A percentile compares a stretch with the other conserved stretches of the same genome.
These are phyloP conservation scores for Aspergillus sp. DNA, from an alignment of 2,329 filamentous ascomycete genomes.

Conservation along the genomic window DNA sequence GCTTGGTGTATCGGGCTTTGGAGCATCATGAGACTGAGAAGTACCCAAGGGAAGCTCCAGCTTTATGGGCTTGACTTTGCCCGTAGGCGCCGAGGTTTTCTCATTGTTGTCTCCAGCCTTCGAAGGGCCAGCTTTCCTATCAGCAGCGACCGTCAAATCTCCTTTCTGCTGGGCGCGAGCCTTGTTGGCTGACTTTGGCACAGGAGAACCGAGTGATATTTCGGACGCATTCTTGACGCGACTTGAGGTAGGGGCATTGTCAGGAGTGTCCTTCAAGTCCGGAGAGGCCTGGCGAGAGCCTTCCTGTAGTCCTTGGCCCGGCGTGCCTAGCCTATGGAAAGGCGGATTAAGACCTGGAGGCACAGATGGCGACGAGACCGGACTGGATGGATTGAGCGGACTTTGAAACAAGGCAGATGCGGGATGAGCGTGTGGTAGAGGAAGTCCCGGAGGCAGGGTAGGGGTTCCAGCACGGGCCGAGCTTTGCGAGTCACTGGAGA, in stretches of 20 bases:
- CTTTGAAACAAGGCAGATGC: constrained; percentile 38
- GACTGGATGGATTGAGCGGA: constrained; percentile 33
- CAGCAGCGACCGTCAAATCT: constrained; percentile 19
- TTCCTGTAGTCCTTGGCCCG: constrained; percentile 30
- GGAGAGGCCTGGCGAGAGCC: constrained; percentile 32
- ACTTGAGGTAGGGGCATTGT: constrained; percentile 23
- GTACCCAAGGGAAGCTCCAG: constrained; percentile 32
- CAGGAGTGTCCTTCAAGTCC: constrained; percentile 25
- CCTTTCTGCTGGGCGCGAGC: constrained; percentile 27
- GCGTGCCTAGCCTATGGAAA: constrained; percentile 32
- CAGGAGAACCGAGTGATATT: constrained; percentile 46
- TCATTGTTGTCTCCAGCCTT: constrained; percentile 15
- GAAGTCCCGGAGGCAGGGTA: constrained; percentile 44
- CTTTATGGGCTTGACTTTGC: constrained; percentile 39
- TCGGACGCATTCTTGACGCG: constrained; percentile 37
- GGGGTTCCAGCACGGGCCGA: constrained; percentile 42
- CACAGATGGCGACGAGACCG: constrained; percentile 30
- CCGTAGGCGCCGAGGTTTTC: constrained; percentile 10
- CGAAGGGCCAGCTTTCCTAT: constrained; percentile 21
- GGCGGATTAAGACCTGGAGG: constrained; percentile 32
- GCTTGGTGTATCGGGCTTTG: constrained; percentile 28
- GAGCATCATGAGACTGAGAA: constrained; percentile 22
- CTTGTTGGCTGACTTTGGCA: constrained; percentile 36
- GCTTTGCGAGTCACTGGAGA: constrained; percentile 32
- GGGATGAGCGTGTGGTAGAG: constrained; percentile 44